Base-by-base conservation (phyloP, 495 filamentous ascomycete species). In the Terfezia claveryi region DNA sequence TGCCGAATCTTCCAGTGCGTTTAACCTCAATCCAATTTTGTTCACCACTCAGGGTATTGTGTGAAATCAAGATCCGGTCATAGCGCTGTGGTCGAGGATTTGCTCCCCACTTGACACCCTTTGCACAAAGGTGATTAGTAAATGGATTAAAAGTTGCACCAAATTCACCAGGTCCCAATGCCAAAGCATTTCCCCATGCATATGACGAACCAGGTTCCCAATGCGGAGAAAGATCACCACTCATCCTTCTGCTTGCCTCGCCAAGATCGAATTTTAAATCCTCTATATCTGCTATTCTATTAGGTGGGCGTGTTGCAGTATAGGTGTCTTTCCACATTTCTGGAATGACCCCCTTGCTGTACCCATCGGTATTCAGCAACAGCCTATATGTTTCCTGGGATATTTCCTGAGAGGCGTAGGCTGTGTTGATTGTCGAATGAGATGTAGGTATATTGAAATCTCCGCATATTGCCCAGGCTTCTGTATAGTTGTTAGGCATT, bases 361-460 rank as follows among this genome's bases (percentile, higher is more conserved):
- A 4, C 12, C 41, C 41, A 20, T 46, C 14, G 41, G 12, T 20
- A 74, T 50, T 9, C 74, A 74, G 8, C 58, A 64, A n/a, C 73
- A 62, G 53, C 78, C 72, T 6, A 71, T 70, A 49, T 68, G 67
- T 36, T 64, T 58, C 1, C 17, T 14, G 17, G 3, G 12, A 14
- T 14, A 46, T 46, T 14, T 14, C 14, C 17, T 46, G 12, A 9
- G 41, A 46, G 12, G 41, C 8, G 41, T 46, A 46, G 17, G 41
- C 41, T 46, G 41, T 46, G 4, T 14, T 46, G 12, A 20, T 20
- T 14, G 41, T 46, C 41, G 41, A 14, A 46, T 46, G 41, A 46
- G 76, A 79, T 7, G 73, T 76, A 6, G 70, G 64, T 16, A 79
- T 61, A 55, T 79, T 79, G 63, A 78, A 76, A 60, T 79, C 77